A percentile compares a stretch with the other conserved stretches of the same genome.
Conservation (phyloP, 2,329 filamentous ascomycete genomes). For the Cadophora gregata region DNA sequence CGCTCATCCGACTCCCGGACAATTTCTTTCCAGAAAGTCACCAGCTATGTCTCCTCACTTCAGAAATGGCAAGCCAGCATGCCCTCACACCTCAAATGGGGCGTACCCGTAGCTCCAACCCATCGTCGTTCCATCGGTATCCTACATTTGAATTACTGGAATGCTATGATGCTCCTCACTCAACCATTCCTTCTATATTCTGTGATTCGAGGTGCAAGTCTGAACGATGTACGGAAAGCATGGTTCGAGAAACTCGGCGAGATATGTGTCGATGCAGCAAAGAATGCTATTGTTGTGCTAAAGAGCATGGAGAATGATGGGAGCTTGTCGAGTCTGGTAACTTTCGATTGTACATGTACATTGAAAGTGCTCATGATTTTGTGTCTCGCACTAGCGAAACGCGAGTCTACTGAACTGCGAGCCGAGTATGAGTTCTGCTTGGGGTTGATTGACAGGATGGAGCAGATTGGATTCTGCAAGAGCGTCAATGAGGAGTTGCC, state of each 20-base stretch:
- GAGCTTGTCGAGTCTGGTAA: slow-evolving; percentile 29
- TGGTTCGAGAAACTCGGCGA: slow-evolving; percentile 34
- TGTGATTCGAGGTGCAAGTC: slow-evolving; percentile 22
- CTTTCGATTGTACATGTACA: slow-evolving; percentile 28
- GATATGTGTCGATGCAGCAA: slow-evolving; percentile 32
- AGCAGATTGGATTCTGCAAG: slow-evolving; percentile 33
- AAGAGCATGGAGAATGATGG: slow-evolving; percentile 30
- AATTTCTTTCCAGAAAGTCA: slow-evolving; percentile 30
- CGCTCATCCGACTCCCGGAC: slow-evolving; percentile 26
- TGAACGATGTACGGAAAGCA: slow-evolving; percentile 25
- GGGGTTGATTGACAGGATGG: slow-evolving; percentile 29
- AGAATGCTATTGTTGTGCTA: slow-evolving; percentile 27
- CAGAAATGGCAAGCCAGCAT: slow-evolving; percentile 31
- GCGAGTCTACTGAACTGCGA: slow-evolving; percentile 23
- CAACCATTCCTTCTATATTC: slow-evolving; percentile 34
- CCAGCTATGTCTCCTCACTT: slow-evolving; percentile 25
- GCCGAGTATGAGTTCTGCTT: slow-evolving; percentile 26
- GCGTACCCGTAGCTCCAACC: slow-evolving; percentile 30
- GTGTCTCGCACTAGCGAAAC: slow-evolving; percentile 27
- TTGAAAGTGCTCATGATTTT: slow-evolving; percentile 33
- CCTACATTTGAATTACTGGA: slow-evolving; percentile 35
- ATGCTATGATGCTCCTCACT: slow-evolving; percentile 33
- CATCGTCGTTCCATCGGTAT: slow-evolving; percentile 32
- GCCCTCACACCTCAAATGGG: slow-evolving; percentile 35
- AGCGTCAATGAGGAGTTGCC: slow-evolving; percentile 30